Percentiles rank a stretch among this genome's conserved stretches.
phyloP scores from a whole-genome alignment of 768 basidiomycete species.

The Psilocybe cubensis region DNA sequence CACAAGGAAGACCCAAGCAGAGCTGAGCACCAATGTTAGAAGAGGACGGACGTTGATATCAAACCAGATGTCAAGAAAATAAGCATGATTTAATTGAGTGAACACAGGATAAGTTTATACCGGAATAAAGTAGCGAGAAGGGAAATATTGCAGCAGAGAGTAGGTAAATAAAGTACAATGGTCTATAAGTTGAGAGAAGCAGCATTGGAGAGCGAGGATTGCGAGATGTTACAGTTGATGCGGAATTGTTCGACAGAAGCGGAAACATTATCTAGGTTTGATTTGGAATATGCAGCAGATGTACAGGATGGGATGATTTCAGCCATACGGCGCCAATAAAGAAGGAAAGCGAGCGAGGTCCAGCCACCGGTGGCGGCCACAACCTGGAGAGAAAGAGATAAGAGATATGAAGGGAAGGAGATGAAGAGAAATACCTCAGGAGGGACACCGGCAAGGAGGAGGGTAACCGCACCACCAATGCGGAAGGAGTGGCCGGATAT shows the following conservation, averaged over 20 bases:
- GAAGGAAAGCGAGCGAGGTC: slow-evolving; percentile 5
- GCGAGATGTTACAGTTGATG: neutral
- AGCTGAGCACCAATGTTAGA: neutral
- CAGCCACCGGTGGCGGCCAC: slow-evolving; percentile 5
- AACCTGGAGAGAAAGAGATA: neutral
- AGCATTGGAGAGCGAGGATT: neutral
- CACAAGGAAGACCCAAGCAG: neutral
- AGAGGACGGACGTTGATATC: neutral
- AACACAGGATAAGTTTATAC: neutral
- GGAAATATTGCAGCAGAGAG: too few relatives aligned
- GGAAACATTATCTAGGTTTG: neutral
- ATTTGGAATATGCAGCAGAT: neutral
- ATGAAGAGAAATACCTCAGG: slow-evolving; percentile 24
- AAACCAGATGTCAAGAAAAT: too few relatives aligned
- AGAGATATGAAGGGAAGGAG: neutral
- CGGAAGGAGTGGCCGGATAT: slow-evolving; percentile 34
- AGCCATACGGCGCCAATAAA: slow-evolving; percentile 4
- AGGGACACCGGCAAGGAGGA: slow-evolving; percentile 30
- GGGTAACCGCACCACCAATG: slow-evolving; percentile 35
- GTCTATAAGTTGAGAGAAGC: too few relatives aligned
- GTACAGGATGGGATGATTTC: neutral
- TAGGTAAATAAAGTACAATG: too few relatives aligned
- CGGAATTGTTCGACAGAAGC: neutral
- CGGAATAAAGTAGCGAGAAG: neutral
- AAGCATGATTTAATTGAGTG: neutral